phyloP scores from a whole-genome alignment of 2,329 filamentous ascomycete species.

The Coniella lustricola region DNA sequence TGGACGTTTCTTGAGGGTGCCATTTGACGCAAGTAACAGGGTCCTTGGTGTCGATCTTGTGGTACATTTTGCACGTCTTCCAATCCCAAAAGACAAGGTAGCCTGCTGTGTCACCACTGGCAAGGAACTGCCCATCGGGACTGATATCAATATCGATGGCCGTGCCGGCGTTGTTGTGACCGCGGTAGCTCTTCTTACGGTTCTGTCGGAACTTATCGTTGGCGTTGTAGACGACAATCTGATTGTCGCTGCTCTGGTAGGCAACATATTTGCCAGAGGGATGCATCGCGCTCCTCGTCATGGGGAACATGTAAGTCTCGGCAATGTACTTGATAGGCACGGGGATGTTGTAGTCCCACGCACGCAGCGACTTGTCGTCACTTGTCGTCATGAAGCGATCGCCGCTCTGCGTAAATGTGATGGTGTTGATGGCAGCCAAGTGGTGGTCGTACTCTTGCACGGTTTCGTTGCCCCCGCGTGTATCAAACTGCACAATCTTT shows the following conservation, averaged over 20 bases:
- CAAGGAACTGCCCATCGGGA: constrained; percentile 87
- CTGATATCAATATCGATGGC: constrained; percentile 84
- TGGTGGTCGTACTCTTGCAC: constrained; percentile 99
- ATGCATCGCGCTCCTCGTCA: constrained; percentile 78
- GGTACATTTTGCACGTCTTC: constrained; percentile 99
- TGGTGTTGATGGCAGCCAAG: constrained; percentile 93
- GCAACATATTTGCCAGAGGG: constrained; percentile 91
- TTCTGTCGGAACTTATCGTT: constrained; percentile 97
- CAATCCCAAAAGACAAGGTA: constrained; percentile 98
- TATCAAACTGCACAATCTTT: constrained; percentile 97
- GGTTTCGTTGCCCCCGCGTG: constrained; percentile 64
- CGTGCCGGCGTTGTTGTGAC: constrained; percentile 92
- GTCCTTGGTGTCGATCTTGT: constrained; percentile 84
- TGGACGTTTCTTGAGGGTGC: constrained; percentile 96
- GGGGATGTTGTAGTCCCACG: constrained; percentile 98
- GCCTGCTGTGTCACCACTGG: constrained; percentile 78
- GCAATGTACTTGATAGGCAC: constrained; percentile 98
- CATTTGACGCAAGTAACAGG: constrained; percentile 83
- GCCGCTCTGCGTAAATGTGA: constrained; percentile 91
- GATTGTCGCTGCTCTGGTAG: constrained; percentile 90
- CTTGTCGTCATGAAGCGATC: constrained; percentile 96
- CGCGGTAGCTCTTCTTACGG: constrained; percentile 91
- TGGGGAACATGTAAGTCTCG: constrained; percentile 95
- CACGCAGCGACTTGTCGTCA: constrained; percentile 90
- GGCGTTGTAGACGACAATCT: constrained; percentile 90